These are phyloP conservation scores for Claviceps quebecensis DNA, from an alignment of 2,329 filamentous ascomycete species.

Conservation along the genomic window DNA sequence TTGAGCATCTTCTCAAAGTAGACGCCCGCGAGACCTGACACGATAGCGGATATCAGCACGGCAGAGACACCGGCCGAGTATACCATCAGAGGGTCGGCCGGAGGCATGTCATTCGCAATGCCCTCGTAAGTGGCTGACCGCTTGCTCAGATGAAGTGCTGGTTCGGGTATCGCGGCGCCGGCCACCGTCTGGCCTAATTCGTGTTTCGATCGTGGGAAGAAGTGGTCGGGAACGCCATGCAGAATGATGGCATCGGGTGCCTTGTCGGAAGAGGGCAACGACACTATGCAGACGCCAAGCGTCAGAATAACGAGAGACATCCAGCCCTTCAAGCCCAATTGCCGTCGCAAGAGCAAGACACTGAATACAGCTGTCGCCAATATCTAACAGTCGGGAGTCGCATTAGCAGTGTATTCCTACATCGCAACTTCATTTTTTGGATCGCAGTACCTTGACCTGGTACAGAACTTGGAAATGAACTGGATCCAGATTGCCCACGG, in stretches of 20 bases:
- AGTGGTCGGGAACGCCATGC: slow-evolving; percentile 48
- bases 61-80: slow-evolving; percentile 65
- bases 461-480: slow-evolving; percentile 90
- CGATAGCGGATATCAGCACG: slow-evolving; percentile 61
- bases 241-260: slow-evolving; percentile 44
- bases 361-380: slow-evolving; percentile 82
- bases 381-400: slow-evolving; percentile 35
- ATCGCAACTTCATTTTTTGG: neutral
- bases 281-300: slow-evolving; percentile 71
- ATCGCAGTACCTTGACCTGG: slow-evolving; percentile 59
- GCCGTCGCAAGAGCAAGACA: slow-evolving; percentile 58
- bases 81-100: slow-evolving; percentile 48
- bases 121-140: slow-evolving; percentile 85
- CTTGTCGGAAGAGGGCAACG: slow-evolving; percentile 50
- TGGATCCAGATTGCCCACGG: slow-evolving; percentile 78
- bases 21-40: slow-evolving; percentile 75
- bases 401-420: too few relatives aligned
- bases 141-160: slow-evolving; percentile 27
- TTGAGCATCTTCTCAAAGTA: slow-evolving; percentile 88
- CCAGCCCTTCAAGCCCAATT: slow-evolving; percentile 64
- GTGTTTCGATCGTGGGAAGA: slow-evolving; percentile 68
- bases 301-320: slow-evolving; percentile 65
- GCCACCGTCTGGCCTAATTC: slow-evolving; percentile 47
- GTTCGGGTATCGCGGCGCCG: slow-evolving; percentile 8
- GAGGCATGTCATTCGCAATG: slow-evolving; percentile 48